These are phyloP conservation scores for Alternaria sp. DNA, from an alignment of 2,329 filamentous ascomycete species.

Conservation along the genomic window DNA sequence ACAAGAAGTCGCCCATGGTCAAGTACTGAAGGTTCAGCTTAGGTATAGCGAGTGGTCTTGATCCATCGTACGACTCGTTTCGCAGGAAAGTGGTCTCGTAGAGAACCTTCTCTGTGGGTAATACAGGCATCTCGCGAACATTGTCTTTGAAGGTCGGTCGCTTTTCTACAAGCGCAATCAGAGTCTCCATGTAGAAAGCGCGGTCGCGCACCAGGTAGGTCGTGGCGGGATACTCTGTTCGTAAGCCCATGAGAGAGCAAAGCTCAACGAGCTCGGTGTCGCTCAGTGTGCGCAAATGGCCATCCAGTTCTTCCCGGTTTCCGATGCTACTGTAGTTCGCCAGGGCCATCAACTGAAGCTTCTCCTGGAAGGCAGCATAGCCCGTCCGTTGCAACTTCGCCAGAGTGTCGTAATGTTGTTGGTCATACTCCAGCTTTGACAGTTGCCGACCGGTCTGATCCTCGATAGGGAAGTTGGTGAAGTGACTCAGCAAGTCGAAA, in stretches of 20 bases:
- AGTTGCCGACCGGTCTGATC: slow-evolving; percentile 85
- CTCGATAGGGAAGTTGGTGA: slow-evolving; percentile 86
- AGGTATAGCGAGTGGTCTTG: slow-evolving; percentile 84
- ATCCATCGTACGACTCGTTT: slow-evolving; percentile 87
- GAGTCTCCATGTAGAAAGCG: slow-evolving; percentile 70
- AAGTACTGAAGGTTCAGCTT: slow-evolving; percentile 97
- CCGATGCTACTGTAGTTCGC: slow-evolving; percentile 92
- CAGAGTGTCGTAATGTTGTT: slow-evolving; percentile 77
- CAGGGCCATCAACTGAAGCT: slow-evolving; percentile 86
- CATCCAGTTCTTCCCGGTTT: slow-evolving; percentile 76
- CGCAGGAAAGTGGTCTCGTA: slow-evolving; percentile 81
- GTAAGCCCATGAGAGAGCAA: slow-evolving; percentile 74
- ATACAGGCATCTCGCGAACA: slow-evolving; percentile 71
- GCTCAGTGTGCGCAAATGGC: slow-evolving; percentile 73
- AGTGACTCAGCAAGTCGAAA: slow-evolving; percentile 80
- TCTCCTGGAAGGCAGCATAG: slow-evolving; percentile 83
- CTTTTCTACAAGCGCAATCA: slow-evolving; percentile 77
- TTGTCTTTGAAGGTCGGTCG: slow-evolving; percentile 82
- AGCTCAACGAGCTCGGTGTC: slow-evolving; percentile 77
- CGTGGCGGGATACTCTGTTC: slow-evolving; percentile 80
- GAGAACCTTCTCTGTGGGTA: slow-evolving; percentile 83
- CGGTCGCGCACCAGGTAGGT: slow-evolving; percentile 69
- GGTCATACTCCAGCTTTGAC: slow-evolving; percentile 74
- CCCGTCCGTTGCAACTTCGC: slow-evolving; percentile 78
- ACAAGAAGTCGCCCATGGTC: slow-evolving; percentile 94